These are phyloP conservation scores for Canariomyces notabilis DNA, from an alignment of 2,329 filamentous ascomycete species.

Conservation along the genomic window DNA sequence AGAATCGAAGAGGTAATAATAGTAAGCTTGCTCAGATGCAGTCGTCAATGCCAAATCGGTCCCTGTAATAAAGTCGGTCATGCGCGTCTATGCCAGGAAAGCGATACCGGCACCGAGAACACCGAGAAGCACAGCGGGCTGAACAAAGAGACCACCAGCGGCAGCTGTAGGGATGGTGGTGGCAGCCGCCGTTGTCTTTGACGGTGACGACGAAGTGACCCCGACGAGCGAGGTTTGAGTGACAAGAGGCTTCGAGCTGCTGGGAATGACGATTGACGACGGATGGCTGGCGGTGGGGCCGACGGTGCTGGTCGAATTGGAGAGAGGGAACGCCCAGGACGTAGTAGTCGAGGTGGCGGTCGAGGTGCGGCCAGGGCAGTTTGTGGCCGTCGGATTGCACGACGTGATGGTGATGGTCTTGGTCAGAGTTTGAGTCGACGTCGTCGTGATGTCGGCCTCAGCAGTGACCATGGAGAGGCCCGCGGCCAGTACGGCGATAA, in stretches of 20 bases:
- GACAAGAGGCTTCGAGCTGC: conserved; percentile 22
- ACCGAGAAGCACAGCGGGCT: conserved; percentile 37
- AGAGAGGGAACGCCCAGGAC: conserved; percentile 28
- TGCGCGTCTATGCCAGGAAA: conserved; percentile 31
- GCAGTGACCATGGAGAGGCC: conserved; percentile 36
- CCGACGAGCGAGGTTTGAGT: too few species aligned
- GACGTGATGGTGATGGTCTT: conserved; percentile 43
- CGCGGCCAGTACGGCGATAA: conserved; percentile 38
- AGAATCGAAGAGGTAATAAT: conserved; percentile 10
- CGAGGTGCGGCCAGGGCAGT: conserved; percentile 38
- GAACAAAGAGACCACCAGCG: conserved; percentile 34
- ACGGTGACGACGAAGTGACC: too few species aligned
- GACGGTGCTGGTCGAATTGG: conserved; percentile 32
- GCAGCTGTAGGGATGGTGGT: conserved; percentile 27
- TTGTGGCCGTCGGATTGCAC: conserved; percentile 40
- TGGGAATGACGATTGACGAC: conserved; percentile 17
- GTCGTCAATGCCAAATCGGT: conserved; percentile 9
- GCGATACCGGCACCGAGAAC: conserved; percentile 37
- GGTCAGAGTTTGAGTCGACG: conserved; percentile 43
- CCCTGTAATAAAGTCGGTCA: not conserved
- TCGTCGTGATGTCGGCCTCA: conserved; percentile 38
- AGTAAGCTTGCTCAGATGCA: not conserved
- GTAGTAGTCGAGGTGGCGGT: conserved; percentile 26
- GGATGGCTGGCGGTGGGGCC: conserved; percentile 23
- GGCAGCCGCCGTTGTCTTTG: conserved; percentile 25